Percentiles rank a stretch among this genome's conserved stretches.
Conservation (phyloP, 371 early-diverging fungal genomes). For the Mortierella sp. region DNA sequence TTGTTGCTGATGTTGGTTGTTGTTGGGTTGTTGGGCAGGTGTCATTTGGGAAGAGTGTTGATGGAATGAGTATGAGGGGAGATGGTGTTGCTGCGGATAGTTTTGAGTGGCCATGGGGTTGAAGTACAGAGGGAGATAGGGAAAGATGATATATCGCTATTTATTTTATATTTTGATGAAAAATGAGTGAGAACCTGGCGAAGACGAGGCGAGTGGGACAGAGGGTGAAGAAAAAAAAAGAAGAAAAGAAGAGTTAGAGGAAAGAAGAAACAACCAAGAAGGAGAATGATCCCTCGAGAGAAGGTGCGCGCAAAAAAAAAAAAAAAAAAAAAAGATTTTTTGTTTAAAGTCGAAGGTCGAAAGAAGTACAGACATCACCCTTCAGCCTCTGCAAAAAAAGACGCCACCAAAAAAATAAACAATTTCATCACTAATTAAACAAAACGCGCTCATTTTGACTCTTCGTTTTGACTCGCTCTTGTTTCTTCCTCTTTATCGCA, state of each 20-base stretch:
- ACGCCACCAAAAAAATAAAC: too few species aligned
- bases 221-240: not conserved
- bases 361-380: too few species aligned
- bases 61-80: not conserved
- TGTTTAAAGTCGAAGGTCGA: conserved; percentile 2
- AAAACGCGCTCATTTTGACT: too few species aligned
- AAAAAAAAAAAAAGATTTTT: not conserved
- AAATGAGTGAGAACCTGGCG: not conserved
- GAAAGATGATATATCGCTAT: not conserved
- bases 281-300: not conserved
- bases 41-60: not conserved
- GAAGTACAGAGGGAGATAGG: not conserved
- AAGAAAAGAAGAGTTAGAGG: not conserved
- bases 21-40: too few species aligned
- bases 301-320: not conserved
- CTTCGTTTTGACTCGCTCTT: too few species aligned
- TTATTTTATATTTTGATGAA: not conserved
- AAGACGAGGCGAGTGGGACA: not conserved
- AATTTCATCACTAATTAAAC: too few species aligned
- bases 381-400: too few species aligned
- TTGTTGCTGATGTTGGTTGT: not conserved
- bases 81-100: conserved; percentile 7
- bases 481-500: too few species aligned
- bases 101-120: conserved; percentile 25
- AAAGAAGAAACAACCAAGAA: not conserved